phyloP scores from a whole-genome alignment of 2,329 filamentous ascomycete genomes.

The Hyphodiscus sp. region DNA sequence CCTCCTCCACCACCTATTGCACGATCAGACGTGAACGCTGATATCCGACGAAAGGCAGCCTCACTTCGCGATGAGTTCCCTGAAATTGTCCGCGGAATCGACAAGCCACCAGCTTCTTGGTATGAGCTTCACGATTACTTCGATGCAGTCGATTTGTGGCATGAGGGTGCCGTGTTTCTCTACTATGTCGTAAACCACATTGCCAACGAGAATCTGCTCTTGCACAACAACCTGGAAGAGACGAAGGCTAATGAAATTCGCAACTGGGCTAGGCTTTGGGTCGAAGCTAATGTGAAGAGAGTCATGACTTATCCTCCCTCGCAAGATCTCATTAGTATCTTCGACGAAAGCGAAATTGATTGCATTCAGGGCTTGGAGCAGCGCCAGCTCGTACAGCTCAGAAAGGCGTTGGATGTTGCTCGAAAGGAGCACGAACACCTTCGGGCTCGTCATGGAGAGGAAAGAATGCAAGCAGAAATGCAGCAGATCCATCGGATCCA shows the following conservation, averaged over 20 bases:
- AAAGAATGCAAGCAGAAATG: neutral
- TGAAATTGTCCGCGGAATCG: constrained; percentile 5
- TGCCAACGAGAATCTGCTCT: constrained; percentile 3
- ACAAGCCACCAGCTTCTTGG: constrained; percentile 14
- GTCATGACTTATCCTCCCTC: neutral
- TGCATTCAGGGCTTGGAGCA: neutral
- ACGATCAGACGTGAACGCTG: constrained; percentile 9
- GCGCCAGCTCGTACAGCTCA: neutral
- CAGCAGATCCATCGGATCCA: neutral
- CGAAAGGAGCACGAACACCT: neutral
- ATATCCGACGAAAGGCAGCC: constrained; percentile 9
- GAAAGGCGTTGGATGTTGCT: neutral
- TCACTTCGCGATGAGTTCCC: constrained; percentile 3
- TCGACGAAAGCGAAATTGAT: neutral
- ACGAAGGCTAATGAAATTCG: constrained; percentile 7
- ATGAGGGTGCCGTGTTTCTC: constrained; percentile 26
- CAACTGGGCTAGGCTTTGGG: constrained; percentile 16
- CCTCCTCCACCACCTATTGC: constrained; percentile 4
- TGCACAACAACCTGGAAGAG: neutral
- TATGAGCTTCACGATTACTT: constrained; percentile 28
- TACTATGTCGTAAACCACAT: constrained; percentile 25
- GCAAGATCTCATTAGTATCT: neutral
- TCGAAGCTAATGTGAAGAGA: neutral
- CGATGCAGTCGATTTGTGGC: constrained; percentile 28
- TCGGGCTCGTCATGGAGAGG: neutral